Base-by-base conservation (phyloP, 768 basidiomycete species). In the Mycena metata region DNA sequence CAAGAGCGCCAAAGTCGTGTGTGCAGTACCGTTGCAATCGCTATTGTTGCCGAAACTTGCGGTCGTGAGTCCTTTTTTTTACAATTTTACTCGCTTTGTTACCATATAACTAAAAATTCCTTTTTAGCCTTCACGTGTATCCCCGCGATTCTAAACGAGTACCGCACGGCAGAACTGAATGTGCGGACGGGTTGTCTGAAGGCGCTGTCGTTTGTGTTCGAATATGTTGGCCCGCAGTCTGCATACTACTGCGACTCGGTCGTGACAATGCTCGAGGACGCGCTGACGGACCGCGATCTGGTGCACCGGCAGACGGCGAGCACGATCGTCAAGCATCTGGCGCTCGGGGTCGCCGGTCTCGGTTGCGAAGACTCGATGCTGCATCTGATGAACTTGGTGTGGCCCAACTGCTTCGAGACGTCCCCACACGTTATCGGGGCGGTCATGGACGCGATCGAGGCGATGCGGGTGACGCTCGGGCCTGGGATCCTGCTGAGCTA, bases 1-100 rank as follows among this genome's bases (percentile, higher is more conserved):
- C 98, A 99, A 84, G 98, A 99, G 77, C 96, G 98, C 72, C 98
- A 99, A 79, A 96, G 94, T 79, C 96, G 97, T 77, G 98, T 99
- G 21, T 99, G 98, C 78, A 95, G 93, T 78, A 99, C 97, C 1
- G 98, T 99, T 66, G 98, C 98, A 23, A 99, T 99, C 76, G 96
- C 94, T 51, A 96, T 96, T 72, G 95, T 96, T 23, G 95, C 95
- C 0, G 96, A 96, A 80, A 96, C 95, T 73, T 96, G 95, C 72
- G 95, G 95, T 77, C 87, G 85, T 86, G 77, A 83, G 84, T 85
- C 41, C 42, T 76, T 72, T 54, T 52, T 11, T 54, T 52, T 11
- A 52, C 6, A 15, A 36, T 65, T n/a, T 64, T 55, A 23, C 5
- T 49, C 17, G 35, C 21, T 24, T 35, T 3, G 30, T 30, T 30